These are phyloP conservation scores for Arctium lappa DNA, from an alignment of 129 eudicot species.

Conservation along the genomic window DNA sequence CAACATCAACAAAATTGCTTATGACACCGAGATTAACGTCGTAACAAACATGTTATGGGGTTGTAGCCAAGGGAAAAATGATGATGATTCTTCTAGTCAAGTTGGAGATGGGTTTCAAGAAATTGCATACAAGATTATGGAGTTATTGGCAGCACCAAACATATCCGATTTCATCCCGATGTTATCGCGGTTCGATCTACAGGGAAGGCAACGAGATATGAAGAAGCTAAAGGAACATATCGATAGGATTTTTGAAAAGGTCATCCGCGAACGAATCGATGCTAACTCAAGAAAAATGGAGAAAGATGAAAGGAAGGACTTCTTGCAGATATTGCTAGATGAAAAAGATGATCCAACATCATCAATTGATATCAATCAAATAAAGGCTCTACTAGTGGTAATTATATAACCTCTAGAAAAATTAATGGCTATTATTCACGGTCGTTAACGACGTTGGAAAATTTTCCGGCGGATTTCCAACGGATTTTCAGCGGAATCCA, in stretches of 20 bases:
- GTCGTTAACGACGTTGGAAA: too few species aligned
- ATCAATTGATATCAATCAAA: slow-evolving; percentile 23
- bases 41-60: background rate
- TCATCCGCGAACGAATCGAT: slow-evolving; percentile 24
- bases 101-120: slow-evolving; percentile 6
- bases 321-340: slow-evolving; percentile 33
- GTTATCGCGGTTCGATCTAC: too few species aligned
- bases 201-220: too few species aligned
- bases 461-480: too few species aligned
- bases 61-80: slow-evolving; percentile 20
- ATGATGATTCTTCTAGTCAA: background rate
- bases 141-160: slow-evolving; percentile 6
- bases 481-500: too few species aligned
- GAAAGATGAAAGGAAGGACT: slow-evolving; percentile 34
- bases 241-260: slow-evolving; percentile 13
- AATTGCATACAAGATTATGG: background rate
- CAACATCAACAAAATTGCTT: too few species aligned
- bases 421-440: too few species aligned
- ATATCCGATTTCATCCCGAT: slow-evolving; percentile 36
- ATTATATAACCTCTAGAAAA: too few species aligned
- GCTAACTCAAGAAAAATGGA: background rate
- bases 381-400: slow-evolving; percentile 43
- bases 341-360: slow-evolving; percentile 21
- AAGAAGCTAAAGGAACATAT: background rate
- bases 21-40: too few species aligned